Percentiles rank a stretch among this genome's conserved stretches.
These are phyloP conservation scores for Amauroascus niger DNA, from an alignment of 2,329 filamentous ascomycete species.

Conservation along the genomic window DNA sequence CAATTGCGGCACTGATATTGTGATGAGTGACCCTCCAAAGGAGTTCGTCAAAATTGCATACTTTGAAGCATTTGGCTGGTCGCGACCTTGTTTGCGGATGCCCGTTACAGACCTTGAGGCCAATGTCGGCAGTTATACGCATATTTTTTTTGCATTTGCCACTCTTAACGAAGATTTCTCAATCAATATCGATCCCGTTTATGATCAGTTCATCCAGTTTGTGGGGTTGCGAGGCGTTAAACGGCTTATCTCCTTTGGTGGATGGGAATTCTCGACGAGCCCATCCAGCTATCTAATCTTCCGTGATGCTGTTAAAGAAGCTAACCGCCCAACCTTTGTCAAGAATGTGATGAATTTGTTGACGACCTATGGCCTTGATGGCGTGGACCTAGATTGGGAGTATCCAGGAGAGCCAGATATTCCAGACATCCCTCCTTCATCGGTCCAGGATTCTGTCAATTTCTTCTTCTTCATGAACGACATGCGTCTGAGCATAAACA, in stretches of 20 bases:
- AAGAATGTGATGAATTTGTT: slow-evolving; percentile 34
- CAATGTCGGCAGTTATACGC: slow-evolving; percentile 21
- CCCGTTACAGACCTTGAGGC: slow-evolving; percentile 19
- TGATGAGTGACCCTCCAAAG: slow-evolving; percentile 18
- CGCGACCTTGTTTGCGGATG: slow-evolving; percentile 26
- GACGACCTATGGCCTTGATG: slow-evolving; percentile 33
- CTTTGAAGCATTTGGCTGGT: slow-evolving; percentile 25
- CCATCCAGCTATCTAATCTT: slow-evolving; percentile 31
- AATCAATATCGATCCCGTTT: slow-evolving; percentile 19
- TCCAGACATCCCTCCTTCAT: slow-evolving; percentile 25
- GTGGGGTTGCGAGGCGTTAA: background rate
- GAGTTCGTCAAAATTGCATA: slow-evolving; percentile 22
- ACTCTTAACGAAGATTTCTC: slow-evolving; percentile 27
- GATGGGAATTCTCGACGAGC: slow-evolving; percentile 36
- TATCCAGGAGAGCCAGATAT: slow-evolving; percentile 24
- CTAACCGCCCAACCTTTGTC: slow-evolving; percentile 32
- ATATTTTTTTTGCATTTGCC: slow-evolving; percentile 33
- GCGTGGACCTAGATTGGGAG: slow-evolving; percentile 33
- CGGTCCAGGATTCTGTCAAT: background rate
- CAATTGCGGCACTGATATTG: slow-evolving; percentile 3
- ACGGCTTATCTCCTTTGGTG: slow-evolving; percentile 38
- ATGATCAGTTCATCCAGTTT: slow-evolving; percentile 2
- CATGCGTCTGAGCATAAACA: no score
- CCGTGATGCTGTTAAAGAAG: slow-evolving; percentile 27
- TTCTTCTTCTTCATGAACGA: slow-evolving; percentile 20